Conservation (phyloP, 768 basidiomycete genomes). For the Lentinula detonsa region DNA sequence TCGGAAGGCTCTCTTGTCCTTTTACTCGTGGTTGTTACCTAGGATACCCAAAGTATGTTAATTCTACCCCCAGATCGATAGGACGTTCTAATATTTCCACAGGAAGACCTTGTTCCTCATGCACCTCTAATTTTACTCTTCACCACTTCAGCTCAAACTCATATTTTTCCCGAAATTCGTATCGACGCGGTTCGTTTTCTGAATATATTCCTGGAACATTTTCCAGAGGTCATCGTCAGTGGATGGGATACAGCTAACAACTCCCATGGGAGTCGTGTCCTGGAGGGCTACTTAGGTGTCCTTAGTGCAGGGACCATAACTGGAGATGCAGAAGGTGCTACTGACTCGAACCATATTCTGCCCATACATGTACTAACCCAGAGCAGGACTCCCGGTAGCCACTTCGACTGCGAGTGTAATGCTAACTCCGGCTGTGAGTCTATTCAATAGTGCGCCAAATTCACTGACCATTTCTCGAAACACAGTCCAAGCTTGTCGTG, state of each 20-base stretch:
- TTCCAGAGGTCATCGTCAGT: slow-evolving; percentile 60
- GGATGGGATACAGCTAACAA: slow-evolving; percentile 57
- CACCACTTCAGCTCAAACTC: slow-evolving; percentile 84
- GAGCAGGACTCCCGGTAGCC: slow-evolving; percentile 33
- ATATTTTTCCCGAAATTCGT: slow-evolving; percentile 93
- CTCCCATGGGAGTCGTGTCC: slow-evolving; percentile 54
- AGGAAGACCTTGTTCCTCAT: slow-evolving; percentile 75
- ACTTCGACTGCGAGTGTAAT: slow-evolving; percentile 62
- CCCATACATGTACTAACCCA: neutral
- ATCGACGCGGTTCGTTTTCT: slow-evolving; percentile 84
- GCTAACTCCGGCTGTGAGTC: slow-evolving; percentile 55
- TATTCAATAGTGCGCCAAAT: neutral
- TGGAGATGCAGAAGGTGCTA: slow-evolving; percentile 48
- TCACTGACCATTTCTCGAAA: slow-evolving; percentile 7
- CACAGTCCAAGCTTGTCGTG: slow-evolving; percentile 74
- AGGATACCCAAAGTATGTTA: slow-evolving; percentile 48
- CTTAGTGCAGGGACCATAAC: slow-evolving; percentile 63
- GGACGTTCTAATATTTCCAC: slow-evolving; percentile 4
- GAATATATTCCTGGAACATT: slow-evolving; percentile 62
- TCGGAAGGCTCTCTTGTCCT: slow-evolving; percentile 62
- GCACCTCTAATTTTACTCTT: slow-evolving; percentile 74
- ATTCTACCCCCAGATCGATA: neutral
- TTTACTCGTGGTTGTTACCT: slow-evolving; percentile 71
- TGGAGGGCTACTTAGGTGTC: slow-evolving; percentile 80
- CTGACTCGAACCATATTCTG: neutral